phyloP scores from a whole-genome alignment of 164 flowering plant species.

The Chloranthus sessilifolius region DNA sequence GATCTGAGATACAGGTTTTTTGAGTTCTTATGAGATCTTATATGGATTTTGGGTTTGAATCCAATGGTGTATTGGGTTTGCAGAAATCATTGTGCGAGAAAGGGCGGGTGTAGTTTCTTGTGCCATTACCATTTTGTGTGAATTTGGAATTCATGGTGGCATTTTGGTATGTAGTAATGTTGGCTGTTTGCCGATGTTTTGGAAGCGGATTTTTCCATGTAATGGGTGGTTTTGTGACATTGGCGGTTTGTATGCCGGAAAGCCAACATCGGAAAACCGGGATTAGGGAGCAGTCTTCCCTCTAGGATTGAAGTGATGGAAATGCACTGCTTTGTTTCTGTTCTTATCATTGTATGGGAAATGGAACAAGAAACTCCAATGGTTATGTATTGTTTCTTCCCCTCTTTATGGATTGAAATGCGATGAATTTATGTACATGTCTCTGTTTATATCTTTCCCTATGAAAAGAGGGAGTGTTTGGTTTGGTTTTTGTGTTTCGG shows the following conservation, averaged over 20 bases:
- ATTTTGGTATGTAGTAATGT: neutral
- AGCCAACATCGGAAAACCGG: no score
- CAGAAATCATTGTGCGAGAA: constrained; percentile 5
- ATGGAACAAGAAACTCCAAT: neutral
- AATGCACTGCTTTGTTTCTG: neutral
- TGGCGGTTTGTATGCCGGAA: neutral
- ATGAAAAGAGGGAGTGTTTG: no score
- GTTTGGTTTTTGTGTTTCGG: no score
- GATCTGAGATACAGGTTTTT: constrained; percentile 2
- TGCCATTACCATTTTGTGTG: constrained; percentile 2
- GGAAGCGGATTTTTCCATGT: neutral
- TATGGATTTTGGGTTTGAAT: neutral
- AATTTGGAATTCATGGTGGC: constrained; percentile 6
- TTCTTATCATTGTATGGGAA: constrained; percentile 1
- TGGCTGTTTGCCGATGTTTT: neutral
- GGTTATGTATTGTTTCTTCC: constrained; percentile 1
- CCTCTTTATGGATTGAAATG: neutral
- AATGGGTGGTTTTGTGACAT: neutral
- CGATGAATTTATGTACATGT: constrained; percentile 3
- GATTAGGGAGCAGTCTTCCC: neutral
- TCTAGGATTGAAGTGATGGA: neutral
- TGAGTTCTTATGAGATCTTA: constrained; percentile 2
- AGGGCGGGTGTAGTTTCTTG: constrained; percentile 14
- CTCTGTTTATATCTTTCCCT: no score
- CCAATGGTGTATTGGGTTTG: constrained; percentile 2